Conservation (phyloP, 345 rosid genomes). For the Pistacia atlantica region DNA sequence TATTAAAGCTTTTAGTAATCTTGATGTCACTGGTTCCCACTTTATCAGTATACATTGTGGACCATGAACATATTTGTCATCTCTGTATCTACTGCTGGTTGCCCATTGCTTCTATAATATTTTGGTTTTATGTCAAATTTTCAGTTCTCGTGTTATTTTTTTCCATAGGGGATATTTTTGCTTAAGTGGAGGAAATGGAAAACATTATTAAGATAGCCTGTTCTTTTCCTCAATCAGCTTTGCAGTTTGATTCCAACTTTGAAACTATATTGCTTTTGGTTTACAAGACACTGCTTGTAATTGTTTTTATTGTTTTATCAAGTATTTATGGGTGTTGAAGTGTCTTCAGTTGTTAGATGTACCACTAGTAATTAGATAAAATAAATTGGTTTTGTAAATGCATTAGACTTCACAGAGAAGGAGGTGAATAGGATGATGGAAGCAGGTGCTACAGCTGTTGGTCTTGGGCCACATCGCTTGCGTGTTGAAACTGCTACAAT, state of each 20-base stretch:
- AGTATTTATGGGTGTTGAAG: neutral
- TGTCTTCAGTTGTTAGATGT: neutral
- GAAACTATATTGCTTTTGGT: neutral
- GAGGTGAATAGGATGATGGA: conserved; percentile 59
- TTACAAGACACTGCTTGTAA: neutral
- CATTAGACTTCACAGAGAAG: conserved; percentile 34
- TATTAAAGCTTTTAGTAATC: neutral
- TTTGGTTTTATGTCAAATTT: neutral
- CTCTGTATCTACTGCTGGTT: neutral
- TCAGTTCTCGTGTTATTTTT: neutral
- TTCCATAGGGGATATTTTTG: too few relatives aligned
- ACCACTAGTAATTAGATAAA: too few relatives aligned
- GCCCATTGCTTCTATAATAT: neutral
- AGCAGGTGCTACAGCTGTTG: conserved; percentile 74
- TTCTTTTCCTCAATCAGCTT: neutral
- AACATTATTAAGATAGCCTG: neutral
- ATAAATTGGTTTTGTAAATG: too few relatives aligned
- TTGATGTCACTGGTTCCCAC: neutral
- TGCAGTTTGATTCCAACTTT: neutral
- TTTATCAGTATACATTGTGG: neutral
- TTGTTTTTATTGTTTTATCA: neutral
- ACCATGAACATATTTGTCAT: neutral
- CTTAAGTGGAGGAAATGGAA: neutral
- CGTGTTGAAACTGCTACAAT: conserved; percentile 94
- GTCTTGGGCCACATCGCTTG: conserved; percentile 80